Conservation (phyloP, 2,329 filamentous ascomycete genomes). For the Aureobasidium namibiae region DNA sequence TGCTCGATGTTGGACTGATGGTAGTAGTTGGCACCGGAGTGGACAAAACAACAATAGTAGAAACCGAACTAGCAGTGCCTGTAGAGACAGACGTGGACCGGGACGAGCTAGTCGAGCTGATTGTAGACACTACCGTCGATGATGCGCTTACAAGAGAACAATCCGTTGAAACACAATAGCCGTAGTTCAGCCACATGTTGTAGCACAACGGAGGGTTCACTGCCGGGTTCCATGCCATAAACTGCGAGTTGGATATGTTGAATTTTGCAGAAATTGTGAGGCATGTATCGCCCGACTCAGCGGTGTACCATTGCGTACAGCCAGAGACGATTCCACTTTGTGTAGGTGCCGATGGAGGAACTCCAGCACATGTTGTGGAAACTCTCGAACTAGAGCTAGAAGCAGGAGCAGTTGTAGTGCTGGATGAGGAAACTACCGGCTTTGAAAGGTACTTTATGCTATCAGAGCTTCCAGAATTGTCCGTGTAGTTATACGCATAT, state of each 20-base stretch:
- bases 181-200: conserved; percentile 18
- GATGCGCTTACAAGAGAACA: conserved; percentile 6
- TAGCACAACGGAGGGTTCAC: conserved; percentile 18
- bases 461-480: conserved; percentile 30
- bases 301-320: conserved; percentile 22
- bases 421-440: not conserved
- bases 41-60: conserved; percentile 39
- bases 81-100: not conserved
- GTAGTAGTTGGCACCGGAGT: conserved; percentile 28
- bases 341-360: conserved; percentile 18
- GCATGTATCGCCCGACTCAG: conserved; percentile 19
- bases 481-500: conserved; percentile 42
- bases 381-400: not conserved
- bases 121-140: not conserved
- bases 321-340: conserved; percentile 18
- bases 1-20: not conserved
- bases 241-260: conserved; percentile 16
- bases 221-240: conserved; percentile 22
- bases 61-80: conserved; percentile 32
- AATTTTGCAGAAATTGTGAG: conserved; percentile 15
- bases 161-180: conserved; percentile 20
- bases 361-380: conserved; percentile 7
- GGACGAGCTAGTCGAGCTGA: not conserved
- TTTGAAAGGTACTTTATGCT: conserved; percentile 48
- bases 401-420: not conserved